A percentile compares a stretch with the other conserved stretches of the same genome.
phyloP scores from a whole-genome alignment of 2,329 filamentous ascomycete genomes.

The Ophiostoma triangulosporum region DNA sequence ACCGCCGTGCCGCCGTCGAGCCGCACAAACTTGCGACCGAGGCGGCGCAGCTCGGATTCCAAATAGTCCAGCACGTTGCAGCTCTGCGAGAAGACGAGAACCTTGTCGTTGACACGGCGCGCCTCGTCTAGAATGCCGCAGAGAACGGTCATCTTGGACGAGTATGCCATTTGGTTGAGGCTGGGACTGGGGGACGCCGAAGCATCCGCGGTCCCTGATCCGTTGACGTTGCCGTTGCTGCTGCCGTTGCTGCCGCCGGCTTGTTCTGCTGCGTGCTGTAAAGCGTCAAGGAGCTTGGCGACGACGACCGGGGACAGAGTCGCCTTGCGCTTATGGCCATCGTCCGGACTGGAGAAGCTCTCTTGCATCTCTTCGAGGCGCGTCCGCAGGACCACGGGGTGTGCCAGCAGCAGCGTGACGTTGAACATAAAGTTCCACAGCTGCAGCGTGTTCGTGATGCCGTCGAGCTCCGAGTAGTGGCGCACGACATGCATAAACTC shows the following conservation, averaged over 20 bases:
- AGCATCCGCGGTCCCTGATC: no score
- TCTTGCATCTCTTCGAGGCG: conserved; percentile 20
- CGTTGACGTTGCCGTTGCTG: no score
- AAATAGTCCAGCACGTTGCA: conserved; percentile 58
- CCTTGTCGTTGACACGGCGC: conserved; percentile 50
- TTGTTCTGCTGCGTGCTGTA: background rate
- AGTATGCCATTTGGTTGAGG: conserved; percentile 37
- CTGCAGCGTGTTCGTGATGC: conserved; percentile 11
- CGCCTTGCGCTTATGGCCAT: background rate
- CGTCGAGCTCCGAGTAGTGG: background rate
- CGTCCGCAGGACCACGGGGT: conserved; percentile 34
- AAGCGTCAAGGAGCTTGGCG: conserved; percentile 16
- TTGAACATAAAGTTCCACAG: conserved; percentile 27
- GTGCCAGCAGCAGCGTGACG: conserved; percentile 37
- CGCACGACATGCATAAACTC: conserved; percentile 24
- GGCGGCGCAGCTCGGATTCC: conserved; percentile 36
- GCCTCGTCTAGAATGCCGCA: conserved; percentile 55
- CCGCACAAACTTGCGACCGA: conserved; percentile 36
- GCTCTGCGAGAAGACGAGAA: conserved; percentile 69
- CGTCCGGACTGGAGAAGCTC: background rate
- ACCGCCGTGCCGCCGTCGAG: conserved; percentile 56
- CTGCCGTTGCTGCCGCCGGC: background rate
- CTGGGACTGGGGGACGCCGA: conserved; percentile 23
- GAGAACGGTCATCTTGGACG: conserved; percentile 57
- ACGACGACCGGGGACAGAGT: conserved; percentile 20